Conservation (phyloP, 1,284 basidiomycete genomes). For the Apiotrichum siamense region DNA sequence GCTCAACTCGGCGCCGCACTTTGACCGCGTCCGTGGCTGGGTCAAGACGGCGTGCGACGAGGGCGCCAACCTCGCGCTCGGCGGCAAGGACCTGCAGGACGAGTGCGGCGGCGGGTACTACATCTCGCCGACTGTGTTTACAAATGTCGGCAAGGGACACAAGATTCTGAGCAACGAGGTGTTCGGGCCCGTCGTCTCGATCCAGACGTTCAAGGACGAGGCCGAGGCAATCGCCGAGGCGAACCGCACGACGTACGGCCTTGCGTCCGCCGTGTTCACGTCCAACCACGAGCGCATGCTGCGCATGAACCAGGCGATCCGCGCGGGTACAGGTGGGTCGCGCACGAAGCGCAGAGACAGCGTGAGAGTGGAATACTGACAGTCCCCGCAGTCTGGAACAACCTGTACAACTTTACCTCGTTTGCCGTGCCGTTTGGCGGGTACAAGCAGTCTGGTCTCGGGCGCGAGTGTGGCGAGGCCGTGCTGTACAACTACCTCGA, state of each 20-base stretch:
- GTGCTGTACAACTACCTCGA: slow-evolving; percentile 15
- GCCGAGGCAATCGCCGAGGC: slow-evolving; percentile 59
- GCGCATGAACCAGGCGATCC: slow-evolving; percentile 70
- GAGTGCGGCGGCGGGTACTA: slow-evolving; percentile 23
- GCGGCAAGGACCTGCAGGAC: slow-evolving; percentile 54
- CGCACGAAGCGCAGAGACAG: too few relatives aligned
- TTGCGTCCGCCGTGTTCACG: slow-evolving; percentile 81
- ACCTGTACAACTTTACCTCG: slow-evolving; percentile 13
- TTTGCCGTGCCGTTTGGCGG: slow-evolving; percentile 12
- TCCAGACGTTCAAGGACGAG: slow-evolving; percentile 47
- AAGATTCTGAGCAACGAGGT: slow-evolving; percentile 44
- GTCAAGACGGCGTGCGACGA: slow-evolving; percentile 79
- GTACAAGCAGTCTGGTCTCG: slow-evolving; percentile 26
- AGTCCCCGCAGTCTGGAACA: slow-evolving; percentile 9
- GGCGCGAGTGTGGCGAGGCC: slow-evolving; percentile 12
- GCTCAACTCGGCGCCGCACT: slow-evolving; percentile 74
- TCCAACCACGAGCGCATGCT: slow-evolving; percentile 78
- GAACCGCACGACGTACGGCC: slow-evolving; percentile 77
- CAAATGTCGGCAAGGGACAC: slow-evolving; percentile 35
- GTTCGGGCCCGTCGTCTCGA: slow-evolving; percentile 50
- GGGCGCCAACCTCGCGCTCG: slow-evolving; percentile 74
- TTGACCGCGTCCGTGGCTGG: slow-evolving; percentile 80
- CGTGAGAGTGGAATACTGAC: background rate
- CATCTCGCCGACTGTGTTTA: slow-evolving; percentile 42
- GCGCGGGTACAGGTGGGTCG: slow-evolving; percentile 78